phyloP scores from a whole-genome alignment of 179 eudicot genomes.

The Patellifolia procumbens region DNA sequence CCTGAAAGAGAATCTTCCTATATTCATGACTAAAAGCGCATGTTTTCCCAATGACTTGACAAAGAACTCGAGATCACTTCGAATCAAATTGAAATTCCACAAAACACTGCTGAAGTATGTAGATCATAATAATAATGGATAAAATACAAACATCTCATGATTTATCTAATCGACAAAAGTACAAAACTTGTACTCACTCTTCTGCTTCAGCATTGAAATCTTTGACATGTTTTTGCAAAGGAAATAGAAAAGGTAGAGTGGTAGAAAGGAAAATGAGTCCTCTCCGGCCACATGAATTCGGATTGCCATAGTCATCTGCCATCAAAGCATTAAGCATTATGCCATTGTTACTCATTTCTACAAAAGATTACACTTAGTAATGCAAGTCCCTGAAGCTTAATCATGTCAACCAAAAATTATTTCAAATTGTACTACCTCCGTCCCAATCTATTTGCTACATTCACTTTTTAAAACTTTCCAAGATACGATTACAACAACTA shows the following conservation, averaged over 20 bases:
- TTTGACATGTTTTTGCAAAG: constrained; percentile 27
- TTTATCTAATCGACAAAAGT: constrained; percentile 5
- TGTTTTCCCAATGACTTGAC: neutral
- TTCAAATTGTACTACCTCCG: neutral
- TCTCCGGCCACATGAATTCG: constrained; percentile 46
- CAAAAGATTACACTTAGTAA: constrained; percentile 10
- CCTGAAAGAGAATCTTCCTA: neutral
- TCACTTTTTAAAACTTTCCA: too few relatives aligned
- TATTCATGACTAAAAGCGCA: neutral
- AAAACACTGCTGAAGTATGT: neutral
- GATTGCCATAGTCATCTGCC: constrained; percentile 32
- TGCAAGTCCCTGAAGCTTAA: neutral
- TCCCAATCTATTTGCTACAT: neutral
- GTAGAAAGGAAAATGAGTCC: constrained; percentile 38
- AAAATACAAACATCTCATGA: constrained; percentile 11
- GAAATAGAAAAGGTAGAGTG: constrained; percentile 41
- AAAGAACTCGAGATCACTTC: neutral
- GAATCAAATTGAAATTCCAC: neutral
- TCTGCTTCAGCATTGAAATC: constrained; percentile 37
- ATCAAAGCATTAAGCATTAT: constrained; percentile 1
- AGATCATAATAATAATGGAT: neutral
- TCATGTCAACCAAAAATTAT: neutral
- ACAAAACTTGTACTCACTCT: constrained; percentile 44
- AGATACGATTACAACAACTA: too few relatives aligned
- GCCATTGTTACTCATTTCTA: neutral